phyloP scores from a whole-genome alignment of 2,329 filamentous ascomycete species.

The Daldinia sp. region DNA sequence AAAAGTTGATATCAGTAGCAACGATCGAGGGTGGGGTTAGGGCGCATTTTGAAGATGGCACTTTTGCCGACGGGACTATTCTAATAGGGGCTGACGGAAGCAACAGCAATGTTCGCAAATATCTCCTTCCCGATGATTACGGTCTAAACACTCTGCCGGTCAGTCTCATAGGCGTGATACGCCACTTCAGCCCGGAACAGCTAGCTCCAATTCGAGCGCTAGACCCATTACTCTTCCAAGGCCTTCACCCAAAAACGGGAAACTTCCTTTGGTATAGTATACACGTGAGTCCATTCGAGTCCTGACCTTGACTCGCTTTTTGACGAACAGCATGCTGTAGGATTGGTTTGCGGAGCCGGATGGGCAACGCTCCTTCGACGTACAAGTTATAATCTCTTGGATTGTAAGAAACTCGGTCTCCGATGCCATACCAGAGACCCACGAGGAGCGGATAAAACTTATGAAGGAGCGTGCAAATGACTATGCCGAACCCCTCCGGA shows the following conservation, averaged over 20 bases:
- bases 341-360: constrained; percentile 44
- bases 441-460: constrained; percentile 52
- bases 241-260: constrained; percentile 62
- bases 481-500: constrained; percentile 56
- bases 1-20: constrained; percentile 50
- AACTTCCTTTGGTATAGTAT: constrained; percentile 64
- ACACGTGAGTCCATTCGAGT: constrained; percentile 55
- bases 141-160: constrained; percentile 54
- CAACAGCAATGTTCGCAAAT: constrained; percentile 54
- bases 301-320: neutral
- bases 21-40: constrained; percentile 44
- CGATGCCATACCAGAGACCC: constrained; percentile 53
- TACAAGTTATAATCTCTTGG: constrained; percentile 63
- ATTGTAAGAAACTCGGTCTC: constrained; percentile 48
- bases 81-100: constrained; percentile 58
- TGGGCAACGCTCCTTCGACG: constrained; percentile 54
- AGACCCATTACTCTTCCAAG: constrained; percentile 67
- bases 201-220: constrained; percentile 56
- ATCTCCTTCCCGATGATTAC: constrained; percentile 51
- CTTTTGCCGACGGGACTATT: constrained; percentile 50
- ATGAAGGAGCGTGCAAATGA: constrained; percentile 56
- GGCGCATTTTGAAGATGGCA: constrained; percentile 52
- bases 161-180: constrained; percentile 54
- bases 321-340: constrained; percentile 7
- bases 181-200: constrained; percentile 55